Base-by-base conservation (phyloP, 805 yeast genomes). In the Candida anglica region DNA sequence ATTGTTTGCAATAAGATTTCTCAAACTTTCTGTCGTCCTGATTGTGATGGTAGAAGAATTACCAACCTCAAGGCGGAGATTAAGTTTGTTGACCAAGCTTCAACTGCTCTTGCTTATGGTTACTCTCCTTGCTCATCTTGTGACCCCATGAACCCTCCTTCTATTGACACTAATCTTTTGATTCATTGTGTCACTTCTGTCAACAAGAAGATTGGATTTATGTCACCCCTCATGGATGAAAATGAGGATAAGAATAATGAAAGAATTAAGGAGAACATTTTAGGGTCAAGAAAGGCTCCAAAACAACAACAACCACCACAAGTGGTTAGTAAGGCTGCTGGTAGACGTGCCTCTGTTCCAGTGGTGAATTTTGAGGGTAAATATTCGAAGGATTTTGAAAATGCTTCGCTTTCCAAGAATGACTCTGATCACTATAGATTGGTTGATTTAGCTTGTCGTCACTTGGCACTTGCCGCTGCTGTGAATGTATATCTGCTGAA, bases 391-490 rank as follows among this genome's bases (percentile, higher is more conserved):
- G 56, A 58, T 30, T 45, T 40, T 25, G 54, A 46, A 27, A 27
- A 45, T 9, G 37, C 50, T 3, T 45, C 58, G 6, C 51, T 73
- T 19, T 65, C 79, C 15, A 75, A 77, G 47, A 77, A 77, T 52
- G 86, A 81, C 51, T 65, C 76, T 29, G 87, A 81, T 47, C 89
- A 84, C 50, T 69, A 76, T 46, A 69, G 79, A 39, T 68, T 81
- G 29, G 86, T 81, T 15, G 84, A 79, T 50, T 73, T 79, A 47
- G 93, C 95, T 1, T 86, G 94, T 50, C 77, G 91, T 35, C 89
- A 84, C 55, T 79, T 85, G 48, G 88, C 91, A 1, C 64, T 80
- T 27, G 93, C 93, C 20, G 94, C 93, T 2, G 83, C 79, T 7
- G 56, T 66, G 23, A 58, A 56, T 30, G 50, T 65, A 4, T 63